Evolutionary conservation across 2,329 filamentous ascomycete genomes (phyloP).

Genomic region (Huntiella bhutanensis): DNA sequence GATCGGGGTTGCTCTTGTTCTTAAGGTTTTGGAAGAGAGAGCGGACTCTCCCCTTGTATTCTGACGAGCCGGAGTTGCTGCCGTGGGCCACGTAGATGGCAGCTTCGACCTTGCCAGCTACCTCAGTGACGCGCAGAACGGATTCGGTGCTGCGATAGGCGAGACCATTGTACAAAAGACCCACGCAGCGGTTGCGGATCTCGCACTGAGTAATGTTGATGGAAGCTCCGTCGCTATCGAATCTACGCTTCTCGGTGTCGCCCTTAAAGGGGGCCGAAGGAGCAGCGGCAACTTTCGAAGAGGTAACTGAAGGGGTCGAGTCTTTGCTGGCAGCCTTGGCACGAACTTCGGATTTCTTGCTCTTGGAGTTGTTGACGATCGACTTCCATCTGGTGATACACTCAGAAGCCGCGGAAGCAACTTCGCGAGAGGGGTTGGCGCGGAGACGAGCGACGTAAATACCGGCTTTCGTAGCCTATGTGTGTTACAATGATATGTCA

Average conservation of each 20-base stretch:
- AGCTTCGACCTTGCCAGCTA: constrained; percentile 63
- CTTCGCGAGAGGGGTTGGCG: constrained; percentile 61
- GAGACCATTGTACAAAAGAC: constrained; percentile 84
- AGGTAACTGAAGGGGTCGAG: constrained; percentile 27
- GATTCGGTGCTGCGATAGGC: constrained; percentile 52
- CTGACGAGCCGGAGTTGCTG: constrained; percentile 38
- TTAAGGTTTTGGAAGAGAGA: constrained; percentile 91
- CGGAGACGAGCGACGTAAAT: constrained; percentile 69
- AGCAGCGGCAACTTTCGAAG: constrained; percentile 28
- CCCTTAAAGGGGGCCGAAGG: constrained; percentile 32
- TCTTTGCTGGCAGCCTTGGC: constrained; percentile 15
- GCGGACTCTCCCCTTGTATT: constrained; percentile 77
- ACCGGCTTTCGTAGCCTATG: constrained; percentile 67
- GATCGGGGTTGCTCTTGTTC: constrained; percentile 64
- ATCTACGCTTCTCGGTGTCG: constrained; percentile 61
- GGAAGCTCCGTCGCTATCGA: constrained; percentile 64
- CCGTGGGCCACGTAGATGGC: constrained; percentile 54
- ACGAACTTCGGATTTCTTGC: constrained; percentile 20
- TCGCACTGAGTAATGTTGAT: constrained; percentile 54
- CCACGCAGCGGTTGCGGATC: constrained; percentile 68
- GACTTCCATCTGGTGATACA: constrained; percentile 80
- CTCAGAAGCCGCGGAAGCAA: constrained; percentile 57
- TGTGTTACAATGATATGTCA: background rate
- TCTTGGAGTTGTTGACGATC: constrained; percentile 49
- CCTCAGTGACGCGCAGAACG: constrained; percentile 50